Evolutionary conservation across 2,329 filamentous ascomycete genomes (phyloP).

Genomic region (Aurifilum marmelostoma): DNA sequence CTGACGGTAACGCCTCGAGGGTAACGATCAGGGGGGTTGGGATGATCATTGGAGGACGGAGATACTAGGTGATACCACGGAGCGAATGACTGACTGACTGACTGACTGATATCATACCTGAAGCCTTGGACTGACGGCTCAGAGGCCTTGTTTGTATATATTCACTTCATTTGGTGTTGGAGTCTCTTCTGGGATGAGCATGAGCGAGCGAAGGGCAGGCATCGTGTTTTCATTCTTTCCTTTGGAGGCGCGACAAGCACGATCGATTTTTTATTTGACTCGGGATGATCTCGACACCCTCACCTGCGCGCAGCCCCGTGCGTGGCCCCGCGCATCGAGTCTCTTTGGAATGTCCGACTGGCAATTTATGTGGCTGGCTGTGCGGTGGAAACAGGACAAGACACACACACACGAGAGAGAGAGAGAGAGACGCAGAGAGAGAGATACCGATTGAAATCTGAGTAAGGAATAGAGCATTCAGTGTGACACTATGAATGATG

Average conservation of each 20-base stretch:
- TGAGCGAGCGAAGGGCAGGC: not conserved
- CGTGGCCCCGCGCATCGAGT: not conserved
- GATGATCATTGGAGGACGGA: not conserved
- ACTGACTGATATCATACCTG: slow-evolving; percentile 17
- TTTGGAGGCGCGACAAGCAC: not conserved
- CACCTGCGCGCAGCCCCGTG: not conserved
- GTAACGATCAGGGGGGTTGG: not conserved
- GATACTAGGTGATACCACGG: slow-evolving; percentile 7
- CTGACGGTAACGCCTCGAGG: not conserved
- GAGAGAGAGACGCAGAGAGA: not conserved
- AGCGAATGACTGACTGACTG: not conserved
- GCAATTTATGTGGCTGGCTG: not conserved
- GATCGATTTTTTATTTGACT: not conserved
- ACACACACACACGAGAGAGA: not conserved
- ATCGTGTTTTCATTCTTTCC: slow-evolving; percentile 8
- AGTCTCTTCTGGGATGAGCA: slow-evolving; percentile 13
- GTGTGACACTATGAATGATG: not conserved
- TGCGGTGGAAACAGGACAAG: not conserved
- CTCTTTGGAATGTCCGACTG: not conserved
- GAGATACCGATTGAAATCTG: not conserved
- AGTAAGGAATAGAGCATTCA: not conserved
- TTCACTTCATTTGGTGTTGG: slow-evolving; percentile 26
- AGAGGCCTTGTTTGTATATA: slow-evolving; percentile 26
- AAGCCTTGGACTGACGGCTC: slow-evolving; percentile 2
- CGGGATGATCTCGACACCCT: not conserved